Conservation (phyloP, 768 basidiomycete genomes). For the Mycena alexandri region DNA sequence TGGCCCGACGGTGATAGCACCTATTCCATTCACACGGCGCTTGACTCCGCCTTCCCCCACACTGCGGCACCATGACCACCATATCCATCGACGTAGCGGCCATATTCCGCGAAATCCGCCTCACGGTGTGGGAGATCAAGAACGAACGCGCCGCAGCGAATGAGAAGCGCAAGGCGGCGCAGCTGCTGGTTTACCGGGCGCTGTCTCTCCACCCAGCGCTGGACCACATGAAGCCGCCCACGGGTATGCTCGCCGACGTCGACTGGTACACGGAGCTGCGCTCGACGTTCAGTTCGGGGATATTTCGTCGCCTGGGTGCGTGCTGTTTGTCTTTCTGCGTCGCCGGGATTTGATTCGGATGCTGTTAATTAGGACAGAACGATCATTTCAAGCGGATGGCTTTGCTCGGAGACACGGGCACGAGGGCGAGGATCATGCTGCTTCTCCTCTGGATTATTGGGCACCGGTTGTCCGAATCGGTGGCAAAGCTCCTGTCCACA, state of each 20-base stretch:
- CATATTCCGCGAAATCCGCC: slow-evolving; percentile 17
- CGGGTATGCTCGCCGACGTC: slow-evolving; percentile 36
- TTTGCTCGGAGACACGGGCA: slow-evolving; percentile 35
- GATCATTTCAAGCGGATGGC: slow-evolving; percentile 38
- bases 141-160: background rate
- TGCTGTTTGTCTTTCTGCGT: background rate
- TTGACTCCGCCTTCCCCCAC: background rate
- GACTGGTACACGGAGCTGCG: slow-evolving; percentile 33
- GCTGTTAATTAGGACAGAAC: slow-evolving; percentile 25
- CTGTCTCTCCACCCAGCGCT: slow-evolving; percentile 40
- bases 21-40: background rate
- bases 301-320: slow-evolving; percentile 2
- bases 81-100: slow-evolving; percentile 3
- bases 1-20: no score
- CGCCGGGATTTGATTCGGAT: background rate
- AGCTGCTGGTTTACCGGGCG: slow-evolving; percentile 37
- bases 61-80: background rate
- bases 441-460: slow-evolving; percentile 42
- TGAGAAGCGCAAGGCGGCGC: slow-evolving; percentile 34
- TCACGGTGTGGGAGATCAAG: slow-evolving; percentile 9
- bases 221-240: slow-evolving; percentile 37
- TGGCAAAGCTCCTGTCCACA: slow-evolving; percentile 36
- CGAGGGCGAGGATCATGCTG: slow-evolving; percentile 40
- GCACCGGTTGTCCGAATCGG: slow-evolving; percentile 35
- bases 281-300: slow-evolving; percentile 4